phyloP scores from a whole-genome alignment of 2,329 filamentous ascomycete genomes.

The Fusarium setosum region DNA sequence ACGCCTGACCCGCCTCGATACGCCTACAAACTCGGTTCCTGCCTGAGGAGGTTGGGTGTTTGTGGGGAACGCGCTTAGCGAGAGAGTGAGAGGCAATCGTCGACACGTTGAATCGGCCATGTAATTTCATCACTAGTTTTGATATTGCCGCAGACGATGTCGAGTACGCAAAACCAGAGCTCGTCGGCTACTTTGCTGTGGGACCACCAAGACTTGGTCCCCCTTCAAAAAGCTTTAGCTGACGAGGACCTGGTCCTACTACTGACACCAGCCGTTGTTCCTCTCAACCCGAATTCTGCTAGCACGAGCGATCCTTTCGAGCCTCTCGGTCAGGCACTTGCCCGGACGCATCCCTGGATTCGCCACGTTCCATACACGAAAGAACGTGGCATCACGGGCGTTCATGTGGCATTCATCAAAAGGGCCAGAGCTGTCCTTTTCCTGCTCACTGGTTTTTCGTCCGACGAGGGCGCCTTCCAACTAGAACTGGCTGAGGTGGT shows the following conservation, averaged over 20 bases:
- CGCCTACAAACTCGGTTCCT: constrained; percentile 15
- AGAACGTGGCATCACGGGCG: constrained; percentile 70
- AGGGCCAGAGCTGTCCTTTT: constrained; percentile 70
- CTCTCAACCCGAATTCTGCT: constrained; percentile 53
- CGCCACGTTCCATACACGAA: constrained; percentile 79
- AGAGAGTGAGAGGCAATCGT: constrained; percentile 17
- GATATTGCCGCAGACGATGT: constrained; percentile 37
- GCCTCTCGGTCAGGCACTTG: constrained; percentile 72
- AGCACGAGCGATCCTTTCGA: constrained; percentile 76
- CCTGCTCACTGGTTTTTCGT: constrained; percentile 64
- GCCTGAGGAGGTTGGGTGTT: constrained; percentile 25
- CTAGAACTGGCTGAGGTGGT: constrained; percentile 61
- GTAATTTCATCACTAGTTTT: constrained; percentile 29
- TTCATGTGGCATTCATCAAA: constrained; percentile 72
- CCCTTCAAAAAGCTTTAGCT: constrained; percentile 57
- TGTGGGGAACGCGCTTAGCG: constrained; percentile 27
- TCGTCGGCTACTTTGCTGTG: constrained; percentile 48
- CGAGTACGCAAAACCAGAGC: constrained; percentile 23
- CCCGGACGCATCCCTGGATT: constrained; percentile 68
- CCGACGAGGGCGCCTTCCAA: constrained; percentile 62
- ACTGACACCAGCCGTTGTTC: constrained; percentile 67
- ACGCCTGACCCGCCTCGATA: background rate
- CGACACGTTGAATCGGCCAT: constrained; percentile 28
- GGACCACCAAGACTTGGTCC: constrained; percentile 59
- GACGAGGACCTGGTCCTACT: constrained; percentile 69